Percentiles rank a stretch among this genome's conserved stretches.
Conservation (phyloP, 768 basidiomycete species). For the Dacryopinax primogenitus region DNA sequence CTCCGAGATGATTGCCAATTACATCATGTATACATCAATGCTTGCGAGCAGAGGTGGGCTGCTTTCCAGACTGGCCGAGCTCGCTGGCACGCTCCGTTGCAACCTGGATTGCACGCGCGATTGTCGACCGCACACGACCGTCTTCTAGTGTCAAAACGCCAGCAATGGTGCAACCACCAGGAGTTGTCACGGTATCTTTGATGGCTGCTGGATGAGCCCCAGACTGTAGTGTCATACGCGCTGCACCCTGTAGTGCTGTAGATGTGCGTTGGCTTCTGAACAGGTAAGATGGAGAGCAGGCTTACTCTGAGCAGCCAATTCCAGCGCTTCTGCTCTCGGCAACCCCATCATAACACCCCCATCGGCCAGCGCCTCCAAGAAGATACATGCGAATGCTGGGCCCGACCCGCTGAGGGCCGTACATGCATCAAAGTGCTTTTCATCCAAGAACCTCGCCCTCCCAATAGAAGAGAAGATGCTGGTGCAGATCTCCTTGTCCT, state of each 20-base stretch:
- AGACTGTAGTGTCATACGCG: constrained; percentile 82
- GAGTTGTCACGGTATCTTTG: constrained; percentile 95
- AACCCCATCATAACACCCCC: constrained; percentile 99
- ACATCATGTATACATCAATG: not conserved
- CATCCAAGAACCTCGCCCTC: constrained; percentile 87
- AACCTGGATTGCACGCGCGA: constrained; percentile 86
- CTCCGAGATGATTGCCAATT: not conserved
- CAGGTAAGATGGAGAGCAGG: constrained; percentile 11
- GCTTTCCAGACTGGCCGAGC: constrained; percentile 57
- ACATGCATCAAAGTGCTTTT: constrained; percentile 97
- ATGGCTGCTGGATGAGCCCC: constrained; percentile 91
- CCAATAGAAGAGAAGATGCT: constrained; percentile 97
- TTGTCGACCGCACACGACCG: constrained; percentile 81
- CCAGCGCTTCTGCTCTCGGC: constrained; percentile 82
- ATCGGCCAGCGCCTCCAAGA: constrained; percentile 97
- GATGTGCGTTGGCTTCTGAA: not conserved
- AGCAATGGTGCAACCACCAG: constrained; percentile 96
- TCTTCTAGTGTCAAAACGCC: constrained; percentile 93
- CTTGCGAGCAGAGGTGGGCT: constrained; percentile 16
- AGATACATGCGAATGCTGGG: constrained; percentile 91
- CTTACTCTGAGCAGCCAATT: constrained; percentile 90
- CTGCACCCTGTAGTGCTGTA: constrained; percentile 86
- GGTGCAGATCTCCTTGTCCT: constrained; percentile 57
- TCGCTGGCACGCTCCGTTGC: constrained; percentile 83
- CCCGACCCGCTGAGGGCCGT: constrained; percentile 93